Conservation (phyloP, 2,329 filamentous ascomycete genomes). For the Penicillium brevicompactum region DNA sequence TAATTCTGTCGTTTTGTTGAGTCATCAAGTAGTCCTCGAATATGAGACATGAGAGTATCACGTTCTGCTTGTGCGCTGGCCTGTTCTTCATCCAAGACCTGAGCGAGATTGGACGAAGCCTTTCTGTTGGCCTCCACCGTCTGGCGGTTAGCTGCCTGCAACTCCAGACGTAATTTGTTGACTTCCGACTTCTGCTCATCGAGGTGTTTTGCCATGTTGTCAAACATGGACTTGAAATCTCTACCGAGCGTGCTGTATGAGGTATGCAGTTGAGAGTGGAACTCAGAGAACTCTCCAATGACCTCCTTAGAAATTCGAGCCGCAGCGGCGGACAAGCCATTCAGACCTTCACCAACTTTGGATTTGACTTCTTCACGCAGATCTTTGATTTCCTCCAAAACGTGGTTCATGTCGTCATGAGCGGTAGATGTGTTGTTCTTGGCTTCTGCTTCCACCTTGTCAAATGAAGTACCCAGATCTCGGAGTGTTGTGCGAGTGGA, state of each 20-base stretch:
- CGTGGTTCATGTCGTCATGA: slow-evolving; percentile 84
- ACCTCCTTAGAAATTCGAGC: slow-evolving; percentile 89
- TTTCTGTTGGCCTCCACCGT: slow-evolving; percentile 69
- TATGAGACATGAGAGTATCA: slow-evolving; percentile 72
- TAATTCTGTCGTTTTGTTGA: slow-evolving; percentile 74
- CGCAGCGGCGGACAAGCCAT: slow-evolving; percentile 78
- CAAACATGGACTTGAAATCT: slow-evolving; percentile 84
- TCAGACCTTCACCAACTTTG: slow-evolving; percentile 80
- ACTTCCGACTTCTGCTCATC: slow-evolving; percentile 76
- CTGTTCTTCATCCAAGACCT: slow-evolving; percentile 75
- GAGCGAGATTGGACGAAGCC: slow-evolving; percentile 67
- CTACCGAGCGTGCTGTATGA: slow-evolving; percentile 83
- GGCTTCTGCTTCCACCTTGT: slow-evolving; percentile 67
- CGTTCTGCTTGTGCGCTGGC: slow-evolving; percentile 72
- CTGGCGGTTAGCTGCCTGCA: slow-evolving; percentile 69
- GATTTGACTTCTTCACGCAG: slow-evolving; percentile 85
- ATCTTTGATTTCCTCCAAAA: slow-evolving; percentile 89
- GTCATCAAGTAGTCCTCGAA: slow-evolving; percentile 73
- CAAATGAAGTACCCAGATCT: slow-evolving; percentile 68
- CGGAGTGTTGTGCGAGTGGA: slow-evolving; percentile 71
- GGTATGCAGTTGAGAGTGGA: slow-evolving; percentile 77
- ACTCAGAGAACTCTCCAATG: slow-evolving; percentile 78
- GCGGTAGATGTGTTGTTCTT: slow-evolving; percentile 55
- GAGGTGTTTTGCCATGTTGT: slow-evolving; percentile 74
- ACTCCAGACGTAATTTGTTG: slow-evolving; percentile 69